Conservation (phyloP, 176 grass and related monocot genomes). For the Zoysia japonica region DNA sequence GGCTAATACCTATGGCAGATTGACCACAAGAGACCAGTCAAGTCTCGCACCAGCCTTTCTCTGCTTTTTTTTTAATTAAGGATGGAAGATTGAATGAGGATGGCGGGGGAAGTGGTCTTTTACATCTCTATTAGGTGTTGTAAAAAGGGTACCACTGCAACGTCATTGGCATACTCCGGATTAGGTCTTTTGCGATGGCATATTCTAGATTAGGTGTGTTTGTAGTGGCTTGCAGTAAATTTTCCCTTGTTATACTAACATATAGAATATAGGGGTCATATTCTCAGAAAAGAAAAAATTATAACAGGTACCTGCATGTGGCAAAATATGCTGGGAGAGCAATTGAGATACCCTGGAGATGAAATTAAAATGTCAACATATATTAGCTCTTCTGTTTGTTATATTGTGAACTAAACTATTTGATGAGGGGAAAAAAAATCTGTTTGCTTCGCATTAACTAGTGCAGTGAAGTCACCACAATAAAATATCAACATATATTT, state of each 20-base stretch:
- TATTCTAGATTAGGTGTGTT: neutral
- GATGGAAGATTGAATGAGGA: no score
- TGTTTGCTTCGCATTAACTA: neutral
- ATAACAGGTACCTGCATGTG: conserved; percentile 62
- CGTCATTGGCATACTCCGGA: neutral
- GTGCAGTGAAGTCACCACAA: neutral
- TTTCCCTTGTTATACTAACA: neutral
- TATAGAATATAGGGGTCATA: conserved; percentile 9
- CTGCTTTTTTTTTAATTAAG: no score
- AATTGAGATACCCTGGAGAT: conserved; percentile 73
- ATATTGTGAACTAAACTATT: conserved; percentile 3
- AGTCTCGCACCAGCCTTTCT: no score
- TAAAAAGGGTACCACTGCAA: neutral
- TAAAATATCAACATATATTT: conserved; percentile 25
- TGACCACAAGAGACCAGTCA: no score
- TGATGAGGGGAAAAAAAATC: neutral
- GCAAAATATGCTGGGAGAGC: conserved; percentile 94
- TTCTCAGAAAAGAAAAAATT: neutral
- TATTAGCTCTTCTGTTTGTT: conserved; percentile 33
- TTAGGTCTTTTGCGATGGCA: neutral
- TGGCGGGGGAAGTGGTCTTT: no score
- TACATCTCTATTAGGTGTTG: neutral
- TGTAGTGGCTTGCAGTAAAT: neutral
- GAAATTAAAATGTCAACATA: conserved; percentile 14
- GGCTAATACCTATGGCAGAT: no score